Percentiles rank a stretch among this genome's conserved stretches.
These are phyloP conservation scores for Coemansia sp. DNA, from an alignment of 192 early-diverging fungal species.

Conservation along the genomic window DNA sequence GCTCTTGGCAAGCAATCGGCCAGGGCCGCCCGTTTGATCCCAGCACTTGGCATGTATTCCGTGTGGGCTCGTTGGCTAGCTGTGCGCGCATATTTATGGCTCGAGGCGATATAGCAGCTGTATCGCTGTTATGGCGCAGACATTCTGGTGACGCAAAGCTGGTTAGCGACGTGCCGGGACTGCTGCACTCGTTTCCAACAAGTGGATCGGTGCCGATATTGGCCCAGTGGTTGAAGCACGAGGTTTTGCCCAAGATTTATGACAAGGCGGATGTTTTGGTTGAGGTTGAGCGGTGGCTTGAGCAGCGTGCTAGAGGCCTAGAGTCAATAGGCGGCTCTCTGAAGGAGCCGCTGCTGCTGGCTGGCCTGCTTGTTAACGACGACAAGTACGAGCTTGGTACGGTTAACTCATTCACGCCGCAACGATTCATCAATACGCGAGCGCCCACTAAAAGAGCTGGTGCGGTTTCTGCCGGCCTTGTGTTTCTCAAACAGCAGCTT, in stretches of 20 bases:
- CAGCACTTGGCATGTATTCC: conserved; percentile 52
- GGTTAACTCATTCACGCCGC: conserved; percentile 21
- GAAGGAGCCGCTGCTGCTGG: conserved; percentile 46
- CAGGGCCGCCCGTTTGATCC: conserved; percentile 14
- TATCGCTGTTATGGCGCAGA: conserved; percentile 54
- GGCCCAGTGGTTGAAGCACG: conserved; percentile 50
- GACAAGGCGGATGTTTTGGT: conserved; percentile 15
- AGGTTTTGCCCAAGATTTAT: conserved; percentile 51
- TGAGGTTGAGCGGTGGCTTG: conserved; percentile 52
- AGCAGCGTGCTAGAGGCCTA: conserved; percentile 51
- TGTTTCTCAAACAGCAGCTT: conserved; percentile 48
- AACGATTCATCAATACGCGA: conserved; percentile 17
- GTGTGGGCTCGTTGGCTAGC: conserved; percentile 40
- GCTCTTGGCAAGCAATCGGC: conserved; percentile 37
- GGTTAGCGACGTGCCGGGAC: conserved; percentile 34
- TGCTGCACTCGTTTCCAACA: conserved; percentile 51
- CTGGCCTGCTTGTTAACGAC: conserved; percentile 31
- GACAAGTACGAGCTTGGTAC: not conserved
- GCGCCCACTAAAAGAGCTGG: no score
- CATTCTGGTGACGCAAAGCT: conserved; percentile 47
- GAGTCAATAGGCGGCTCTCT: conserved; percentile 41
- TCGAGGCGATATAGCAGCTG: conserved; percentile 42
- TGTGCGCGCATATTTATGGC: conserved; percentile 37
- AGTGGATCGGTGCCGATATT: conserved; percentile 12
- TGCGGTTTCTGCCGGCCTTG: not conserved